Conservation (phyloP, 2,329 filamentous ascomycete species). For the Aspergillus intermedius region DNA sequence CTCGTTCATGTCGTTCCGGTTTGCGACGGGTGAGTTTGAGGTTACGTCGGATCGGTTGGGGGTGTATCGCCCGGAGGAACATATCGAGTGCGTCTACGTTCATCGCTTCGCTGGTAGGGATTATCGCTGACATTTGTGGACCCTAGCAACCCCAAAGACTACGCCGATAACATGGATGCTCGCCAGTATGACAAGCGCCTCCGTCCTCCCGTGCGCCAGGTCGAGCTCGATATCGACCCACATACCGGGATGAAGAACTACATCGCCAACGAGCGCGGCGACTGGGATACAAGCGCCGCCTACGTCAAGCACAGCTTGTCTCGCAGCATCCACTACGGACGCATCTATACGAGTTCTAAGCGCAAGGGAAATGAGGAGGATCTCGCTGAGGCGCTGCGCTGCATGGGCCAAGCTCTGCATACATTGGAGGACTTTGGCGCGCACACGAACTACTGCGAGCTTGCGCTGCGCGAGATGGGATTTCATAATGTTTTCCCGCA, state of each 20-base stretch:
- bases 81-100: conserved; percentile 38
- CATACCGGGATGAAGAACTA: conserved; percentile 98
- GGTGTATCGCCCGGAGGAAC: conserved; percentile 68
- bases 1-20: conserved; percentile 74
- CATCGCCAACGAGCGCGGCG: conserved; percentile 81
- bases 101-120: too few species aligned
- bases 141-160: conserved; percentile 67
- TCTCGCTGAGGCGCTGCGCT: conserved; percentile 72
- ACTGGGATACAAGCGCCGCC: conserved; percentile 83
- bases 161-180: conserved; percentile 81
- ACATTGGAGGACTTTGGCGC: conserved; percentile 73
- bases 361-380: conserved; percentile 64
- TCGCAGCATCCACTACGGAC: conserved; percentile 69
- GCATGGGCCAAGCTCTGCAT: conserved; percentile 68
- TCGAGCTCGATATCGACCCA: conserved; percentile 66
- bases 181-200: conserved; percentile 69
- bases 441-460: conserved; percentile 77
- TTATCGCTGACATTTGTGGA: neutral
- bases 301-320: conserved; percentile 72
- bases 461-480: conserved; percentile 67
- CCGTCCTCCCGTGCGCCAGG: conserved; percentile 65
- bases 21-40: conserved; percentile 80
- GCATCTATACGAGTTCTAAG: conserved; percentile 64
- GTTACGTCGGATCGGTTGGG: conserved; percentile 74
- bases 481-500: conserved; percentile 65